Evolutionary conservation across 2,329 filamentous ascomycete genomes (phyloP), one percentile per base, ranked within the genome.

Genomic region (Nemania diffusa): DNA sequence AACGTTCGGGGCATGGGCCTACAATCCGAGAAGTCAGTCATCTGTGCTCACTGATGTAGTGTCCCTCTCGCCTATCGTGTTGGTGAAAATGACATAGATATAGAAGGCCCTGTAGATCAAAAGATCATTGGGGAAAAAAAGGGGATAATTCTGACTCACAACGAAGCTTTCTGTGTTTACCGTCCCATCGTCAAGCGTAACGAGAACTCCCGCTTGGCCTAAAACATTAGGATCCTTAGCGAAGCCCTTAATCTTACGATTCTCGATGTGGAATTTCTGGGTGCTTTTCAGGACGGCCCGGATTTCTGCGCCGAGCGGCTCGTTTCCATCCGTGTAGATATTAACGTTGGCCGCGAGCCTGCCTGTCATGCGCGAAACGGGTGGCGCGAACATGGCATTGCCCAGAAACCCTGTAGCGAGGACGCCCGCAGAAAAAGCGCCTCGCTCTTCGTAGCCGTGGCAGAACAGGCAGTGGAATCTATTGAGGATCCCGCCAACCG

Each of bases 391-490:
- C 9, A 75, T 69, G 0, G 77, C 51, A 7, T 71, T 72, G 4
- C 74, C 75, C 15, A 80, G 53, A 51, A 78, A 69, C 1, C 79
- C 82, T 11, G 79, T 77, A 1, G 81, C 83, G 2, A 88, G 79
- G 3, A 88, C 72, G 0, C 84, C 85, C 0, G 80, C 81, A 0
- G 83, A 82, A 0, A 77, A 71, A 2, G 76, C 74, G 1, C 84
- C 85, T 15, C 83, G 80, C 57, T 89, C 84, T 68, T 90, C 87
- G 73, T 82, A 89, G 4, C 87, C 87, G 69, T 89, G 82, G 74
- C 87, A 90, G 71, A 85, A 88, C 1, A 89, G 80, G 70, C 87
- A 90, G 71, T 89, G 86, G 69, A 86, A 89, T 56, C 59, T 69
- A 29, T 44, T 42, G 7, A 50, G n/a, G n/a, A 15, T 24, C 24